Percentiles rank a stretch among this genome's conserved stretches.
These are phyloP conservation scores for Aureobasidium sp. DNA, from an alignment of 2,329 filamentous ascomycete genomes.

Conservation along the genomic window DNA sequence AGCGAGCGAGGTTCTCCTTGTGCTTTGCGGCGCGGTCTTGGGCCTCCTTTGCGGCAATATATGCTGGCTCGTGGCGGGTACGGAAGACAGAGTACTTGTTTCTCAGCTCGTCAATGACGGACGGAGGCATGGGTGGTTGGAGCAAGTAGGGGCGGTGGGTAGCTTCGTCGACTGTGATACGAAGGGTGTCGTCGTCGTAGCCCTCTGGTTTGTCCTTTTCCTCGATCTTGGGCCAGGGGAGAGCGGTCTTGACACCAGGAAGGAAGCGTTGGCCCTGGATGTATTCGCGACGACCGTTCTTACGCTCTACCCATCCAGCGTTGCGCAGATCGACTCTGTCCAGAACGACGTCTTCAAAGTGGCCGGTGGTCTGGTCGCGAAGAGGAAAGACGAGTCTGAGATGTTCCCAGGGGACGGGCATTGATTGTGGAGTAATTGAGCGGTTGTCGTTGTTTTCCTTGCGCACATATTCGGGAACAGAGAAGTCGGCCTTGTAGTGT, in stretches of 20 bases:
- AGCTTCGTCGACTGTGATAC: slow-evolving; percentile 64
- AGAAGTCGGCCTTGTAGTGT: slow-evolving; percentile 36
- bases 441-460: slow-evolving; percentile 33
- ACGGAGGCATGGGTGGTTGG: slow-evolving; percentile 66
- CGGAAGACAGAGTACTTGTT: slow-evolving; percentile 77
- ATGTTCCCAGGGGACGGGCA: slow-evolving; percentile 59
- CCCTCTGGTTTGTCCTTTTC: slow-evolving; percentile 44
- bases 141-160: slow-evolving; percentile 76
- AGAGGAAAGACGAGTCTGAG: slow-evolving; percentile 78
- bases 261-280: slow-evolving; percentile 46
- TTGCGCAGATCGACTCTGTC: slow-evolving; percentile 52
- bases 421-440: slow-evolving; percentile 36
- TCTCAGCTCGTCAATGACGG: slow-evolving; percentile 78
- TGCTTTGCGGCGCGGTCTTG: slow-evolving; percentile 37
- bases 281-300: slow-evolving; percentile 45
- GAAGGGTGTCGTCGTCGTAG: slow-evolving; percentile 62
- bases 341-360: slow-evolving; percentile 67
- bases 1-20: slow-evolving; percentile 33
- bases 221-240: slow-evolving; percentile 65
- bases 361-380: slow-evolving; percentile 56
- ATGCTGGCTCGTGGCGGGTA: slow-evolving; percentile 70
- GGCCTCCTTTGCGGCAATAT: slow-evolving; percentile 59
- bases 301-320: slow-evolving; percentile 17
- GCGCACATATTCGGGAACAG: slow-evolving; percentile 36
- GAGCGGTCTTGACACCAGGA: slow-evolving; percentile 61